A percentile compares a stretch with the other conserved stretches of the same genome.
Conservation (phyloP, 768 basidiomycete species). For the Pleurotus ostreatus region DNA sequence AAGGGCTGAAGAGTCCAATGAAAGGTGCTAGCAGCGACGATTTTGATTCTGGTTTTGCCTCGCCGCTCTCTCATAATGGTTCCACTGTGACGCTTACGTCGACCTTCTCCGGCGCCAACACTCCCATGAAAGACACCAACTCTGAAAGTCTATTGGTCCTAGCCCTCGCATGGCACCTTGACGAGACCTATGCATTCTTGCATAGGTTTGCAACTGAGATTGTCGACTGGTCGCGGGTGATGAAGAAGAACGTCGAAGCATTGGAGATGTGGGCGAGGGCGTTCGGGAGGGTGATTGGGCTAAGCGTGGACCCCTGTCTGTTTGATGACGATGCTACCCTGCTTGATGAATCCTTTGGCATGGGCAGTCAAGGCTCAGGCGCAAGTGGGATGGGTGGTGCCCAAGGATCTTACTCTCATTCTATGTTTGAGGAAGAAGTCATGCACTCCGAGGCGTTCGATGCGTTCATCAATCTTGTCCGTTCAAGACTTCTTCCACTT, state of each 20-base stretch:
- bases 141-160: constrained; percentile 51
- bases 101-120: constrained; percentile 14
- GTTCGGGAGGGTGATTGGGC: constrained; percentile 66
- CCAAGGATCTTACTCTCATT: background rate
- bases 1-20: constrained; percentile 36
- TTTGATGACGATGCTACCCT: constrained; percentile 19
- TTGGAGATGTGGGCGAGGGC: constrained; percentile 59
- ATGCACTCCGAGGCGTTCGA: constrained; percentile 55
- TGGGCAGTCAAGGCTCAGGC: background rate
- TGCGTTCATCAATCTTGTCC: constrained; percentile 61
- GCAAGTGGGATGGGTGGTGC: background rate
- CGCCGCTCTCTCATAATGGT: background rate
- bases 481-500: constrained; percentile 48
- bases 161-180: constrained; percentile 51
- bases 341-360: background rate
- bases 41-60: background rate
- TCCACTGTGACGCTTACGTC: constrained; percentile 1
- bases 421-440: background rate
- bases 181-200: constrained; percentile 52
- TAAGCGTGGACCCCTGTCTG: constrained; percentile 32
- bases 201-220: constrained; percentile 58
- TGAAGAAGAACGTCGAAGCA: constrained; percentile 42
- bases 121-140: constrained; percentile 18
- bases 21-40: constrained; percentile 21
- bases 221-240: constrained; percentile 59